Evolutionary conservation across 441 rosid species (phyloP).

Genomic region (Populus tomentosa): DNA sequence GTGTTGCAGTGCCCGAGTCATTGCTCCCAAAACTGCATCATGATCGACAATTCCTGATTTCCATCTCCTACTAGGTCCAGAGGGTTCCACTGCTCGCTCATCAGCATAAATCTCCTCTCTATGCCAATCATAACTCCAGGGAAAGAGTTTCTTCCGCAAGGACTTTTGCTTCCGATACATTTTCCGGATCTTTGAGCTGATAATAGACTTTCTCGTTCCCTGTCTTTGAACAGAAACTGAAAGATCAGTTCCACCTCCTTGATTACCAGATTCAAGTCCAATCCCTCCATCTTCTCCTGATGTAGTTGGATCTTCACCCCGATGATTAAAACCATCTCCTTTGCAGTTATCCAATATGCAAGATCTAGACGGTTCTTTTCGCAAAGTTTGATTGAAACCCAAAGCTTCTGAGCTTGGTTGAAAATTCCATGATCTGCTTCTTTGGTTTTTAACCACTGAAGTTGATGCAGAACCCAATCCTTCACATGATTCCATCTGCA

Average conservation of each 20-base stretch:
- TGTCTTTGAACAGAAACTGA: constrained; percentile 46
- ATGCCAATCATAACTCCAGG: no score
- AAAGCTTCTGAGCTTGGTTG: constrained; percentile 29
- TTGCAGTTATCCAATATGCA: constrained; percentile 28
- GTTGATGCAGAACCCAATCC: constrained; percentile 29
- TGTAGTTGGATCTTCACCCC: constrained; percentile 60
- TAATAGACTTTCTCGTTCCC: constrained; percentile 44
- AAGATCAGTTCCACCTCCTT: constrained; percentile 24
- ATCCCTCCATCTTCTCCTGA: constrained; percentile 61
- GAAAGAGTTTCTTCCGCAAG: no score
- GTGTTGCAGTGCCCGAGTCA: no score
- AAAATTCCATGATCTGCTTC: constrained; percentile 25
- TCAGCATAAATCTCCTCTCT: no score
- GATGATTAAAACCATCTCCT: constrained; percentile 34
- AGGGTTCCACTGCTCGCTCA: no score
- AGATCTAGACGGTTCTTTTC: constrained; percentile 27
- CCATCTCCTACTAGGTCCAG: no score
- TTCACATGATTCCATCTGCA: constrained; percentile 70
- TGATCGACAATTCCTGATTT: no score
- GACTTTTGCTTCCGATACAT: no score
- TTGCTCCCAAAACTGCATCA: no score
- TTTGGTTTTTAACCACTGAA: constrained; percentile 25
- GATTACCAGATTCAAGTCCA: constrained; percentile 36
- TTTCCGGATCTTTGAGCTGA: constrained; percentile 43
- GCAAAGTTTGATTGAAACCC: constrained; percentile 19